A percentile compares a stretch with the other conserved stretches of the same genome.
Evolutionary conservation across 805 yeast genomes (phyloP).

Genomic region (Candida qinlingensis): DNA sequence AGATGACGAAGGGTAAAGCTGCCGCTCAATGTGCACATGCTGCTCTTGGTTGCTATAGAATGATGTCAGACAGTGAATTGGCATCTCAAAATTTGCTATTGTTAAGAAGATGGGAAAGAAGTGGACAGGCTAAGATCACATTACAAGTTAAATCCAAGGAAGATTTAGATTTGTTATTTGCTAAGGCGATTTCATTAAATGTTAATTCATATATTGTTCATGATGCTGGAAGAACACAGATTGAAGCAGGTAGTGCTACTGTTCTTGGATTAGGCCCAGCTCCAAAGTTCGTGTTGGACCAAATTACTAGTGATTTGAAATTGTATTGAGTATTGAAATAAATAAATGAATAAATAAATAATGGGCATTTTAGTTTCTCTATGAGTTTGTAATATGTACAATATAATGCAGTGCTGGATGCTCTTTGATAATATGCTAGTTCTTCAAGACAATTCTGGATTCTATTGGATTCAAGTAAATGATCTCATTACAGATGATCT

Average conservation of each 20-base stretch:
- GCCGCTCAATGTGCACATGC: slow-evolving; percentile 99
- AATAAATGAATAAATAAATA: not conserved
- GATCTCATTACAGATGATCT: slow-evolving; percentile 10
- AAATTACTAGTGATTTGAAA: slow-evolving; percentile 74
- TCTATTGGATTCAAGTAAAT: slow-evolving; percentile 2
- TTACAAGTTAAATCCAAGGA: slow-evolving; percentile 67
- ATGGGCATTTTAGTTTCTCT: too few relatives aligned
- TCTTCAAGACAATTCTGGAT: slow-evolving; percentile 3
- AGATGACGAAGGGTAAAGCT: slow-evolving; percentile 91
- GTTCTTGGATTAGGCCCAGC: slow-evolving; percentile 98
- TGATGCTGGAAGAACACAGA: slow-evolving; percentile 96
- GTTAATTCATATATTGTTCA: slow-evolving; percentile 77
- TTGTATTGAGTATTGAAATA: slow-evolving; percentile 44
- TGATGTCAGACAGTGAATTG: slow-evolving; percentile 48
- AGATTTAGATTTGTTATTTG: slow-evolving; percentile 67
- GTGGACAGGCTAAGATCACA: slow-evolving; percentile 94
- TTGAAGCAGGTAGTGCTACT: slow-evolving; percentile 94
- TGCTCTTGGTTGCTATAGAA: slow-evolving; percentile 82
- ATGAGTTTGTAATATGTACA: too few relatives aligned
- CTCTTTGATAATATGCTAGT: not conserved
- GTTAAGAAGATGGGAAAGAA: slow-evolving; percentile 68
- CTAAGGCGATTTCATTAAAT: slow-evolving; percentile 74
- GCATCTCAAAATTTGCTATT: slow-evolving; percentile 54
- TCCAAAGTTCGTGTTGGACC: slow-evolving; percentile 73
- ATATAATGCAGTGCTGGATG: not conserved